These are phyloP conservation scores for Artemisia tridentata DNA, from an alignment of 129 eudicot genomes.

Conservation along the genomic window DNA sequence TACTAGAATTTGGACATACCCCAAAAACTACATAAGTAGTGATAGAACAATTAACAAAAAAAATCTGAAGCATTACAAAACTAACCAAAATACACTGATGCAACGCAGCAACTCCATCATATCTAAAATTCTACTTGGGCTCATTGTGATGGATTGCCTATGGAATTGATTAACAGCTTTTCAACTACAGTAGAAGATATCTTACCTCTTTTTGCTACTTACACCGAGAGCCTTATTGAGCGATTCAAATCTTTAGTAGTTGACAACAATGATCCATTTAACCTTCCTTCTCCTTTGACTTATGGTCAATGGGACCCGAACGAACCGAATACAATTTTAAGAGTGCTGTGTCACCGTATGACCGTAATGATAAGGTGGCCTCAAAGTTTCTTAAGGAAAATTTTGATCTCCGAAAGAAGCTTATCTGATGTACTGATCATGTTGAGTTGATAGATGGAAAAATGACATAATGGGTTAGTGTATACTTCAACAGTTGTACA, in stretches of 20 bases:
- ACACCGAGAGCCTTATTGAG: constrained; percentile 33
- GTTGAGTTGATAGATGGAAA: not conserved
- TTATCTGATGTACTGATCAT: constrained; percentile 10
- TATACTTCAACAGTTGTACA: not conserved
- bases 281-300: constrained; percentile 11
- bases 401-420: constrained; percentile 44
- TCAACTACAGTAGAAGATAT: constrained; percentile 31
- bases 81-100: no score
- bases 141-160: constrained; percentile 62
- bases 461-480: not conserved
- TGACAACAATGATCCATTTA: constrained; percentile 34
- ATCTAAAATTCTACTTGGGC: constrained; percentile 37
- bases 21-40: no score
- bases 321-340: constrained; percentile 50
- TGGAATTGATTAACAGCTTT: constrained; percentile 47
- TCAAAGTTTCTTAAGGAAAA: constrained; percentile 54
- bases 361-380: constrained; percentile 52
- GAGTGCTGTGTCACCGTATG: constrained; percentile 54
- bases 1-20: no score
- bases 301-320: constrained; percentile 50
- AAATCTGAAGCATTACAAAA: no score
- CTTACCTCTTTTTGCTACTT: constrained; percentile 40
- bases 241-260: constrained; percentile 22
- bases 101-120: no score
- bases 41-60: no score